phyloP scores from a whole-genome alignment of 345 rosid species.

The Camelina laxa region DNA sequence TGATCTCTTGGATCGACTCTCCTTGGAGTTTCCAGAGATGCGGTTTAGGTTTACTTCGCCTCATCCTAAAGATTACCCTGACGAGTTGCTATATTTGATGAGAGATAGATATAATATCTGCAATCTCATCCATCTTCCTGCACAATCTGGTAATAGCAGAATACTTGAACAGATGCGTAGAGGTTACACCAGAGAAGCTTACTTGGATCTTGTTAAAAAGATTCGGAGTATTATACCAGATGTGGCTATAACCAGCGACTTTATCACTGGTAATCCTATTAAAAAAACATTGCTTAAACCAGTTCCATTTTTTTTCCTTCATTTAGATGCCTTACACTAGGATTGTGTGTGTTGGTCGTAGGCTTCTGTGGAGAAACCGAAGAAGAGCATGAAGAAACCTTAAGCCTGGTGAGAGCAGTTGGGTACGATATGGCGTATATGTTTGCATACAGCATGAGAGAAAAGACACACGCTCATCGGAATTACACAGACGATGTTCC shows the following conservation, averaged over 20 bases:
- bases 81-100: constrained; percentile 79
- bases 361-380: constrained; percentile 97
- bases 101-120: constrained; percentile 80
- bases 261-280: constrained; percentile 71
- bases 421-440: constrained; percentile 97
- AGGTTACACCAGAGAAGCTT: constrained; percentile 91
- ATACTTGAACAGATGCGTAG: constrained; percentile 84
- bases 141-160: constrained; percentile 81
- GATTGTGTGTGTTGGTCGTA: constrained; percentile 27
- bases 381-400: constrained; percentile 79
- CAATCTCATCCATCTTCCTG: constrained; percentile 87
- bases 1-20: constrained; percentile 85
- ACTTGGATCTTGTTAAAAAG: constrained; percentile 87
- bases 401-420: constrained; percentile 69
- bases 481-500: constrained; percentile 78
- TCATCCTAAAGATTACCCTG: constrained; percentile 95
- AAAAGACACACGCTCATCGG: constrained; percentile 89
- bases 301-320: background rate
- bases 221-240: constrained; percentile 76
- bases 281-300: constrained; percentile 7
- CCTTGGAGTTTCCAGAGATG: constrained; percentile 91
- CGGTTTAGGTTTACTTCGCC: constrained; percentile 96
- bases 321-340: constrained; percentile 5
- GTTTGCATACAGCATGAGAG: constrained; percentile 99
- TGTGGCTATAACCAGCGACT: constrained; percentile 87